Evolutionary conservation across 208 protist species (phyloP).

Genomic region (Porcisia hertigi): DNA sequence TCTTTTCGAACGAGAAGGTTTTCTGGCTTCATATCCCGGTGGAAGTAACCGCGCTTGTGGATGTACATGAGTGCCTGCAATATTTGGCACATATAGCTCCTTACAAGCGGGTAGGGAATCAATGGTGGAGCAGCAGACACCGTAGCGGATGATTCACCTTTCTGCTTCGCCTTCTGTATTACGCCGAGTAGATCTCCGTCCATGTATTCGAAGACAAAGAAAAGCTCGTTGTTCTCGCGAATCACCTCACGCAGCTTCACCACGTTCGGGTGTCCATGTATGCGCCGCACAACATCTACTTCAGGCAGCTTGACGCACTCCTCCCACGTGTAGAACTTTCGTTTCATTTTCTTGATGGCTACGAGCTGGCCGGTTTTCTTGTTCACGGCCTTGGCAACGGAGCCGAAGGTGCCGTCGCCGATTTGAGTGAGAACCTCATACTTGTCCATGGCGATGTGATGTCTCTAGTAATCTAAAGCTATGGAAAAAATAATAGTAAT

Average conservation of each 20-base stretch:
- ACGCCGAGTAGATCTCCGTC: slow-evolving; percentile 96
- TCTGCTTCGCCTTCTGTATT: slow-evolving; percentile 94
- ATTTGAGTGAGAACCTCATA: slow-evolving; percentile 94
- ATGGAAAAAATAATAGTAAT: slow-evolving; percentile 11
- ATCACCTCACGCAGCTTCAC: slow-evolving; percentile 97
- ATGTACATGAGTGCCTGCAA: slow-evolving; percentile 95
- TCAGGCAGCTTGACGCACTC: slow-evolving; percentile 96
- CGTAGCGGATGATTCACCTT: slow-evolving; percentile 30
- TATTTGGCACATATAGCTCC: slow-evolving; percentile 91
- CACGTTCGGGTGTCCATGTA: slow-evolving; percentile 97
- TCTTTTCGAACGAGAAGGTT: slow-evolving; percentile 94
- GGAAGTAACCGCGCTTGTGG: slow-evolving; percentile 97
- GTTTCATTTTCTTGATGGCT: slow-evolving; percentile 99
- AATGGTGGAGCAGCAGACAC: slow-evolving; percentile 30
- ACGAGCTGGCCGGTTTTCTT: slow-evolving; percentile 94
- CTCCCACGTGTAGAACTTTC: slow-evolving; percentile 97
- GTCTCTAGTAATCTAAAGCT: slow-evolving; percentile 15
- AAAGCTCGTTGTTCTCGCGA: slow-evolving; percentile 95
- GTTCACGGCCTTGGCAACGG: slow-evolving; percentile 92
- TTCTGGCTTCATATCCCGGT: slow-evolving; percentile 98
- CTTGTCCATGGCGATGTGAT: slow-evolving; percentile 80
- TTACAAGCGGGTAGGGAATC: slow-evolving; percentile 88
- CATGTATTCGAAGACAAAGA: slow-evolving; percentile 98
- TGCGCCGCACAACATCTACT: slow-evolving; percentile 92
- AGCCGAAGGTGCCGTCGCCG: slow-evolving; percentile 97